Percentiles rank a stretch among this genome's conserved stretches.
Evolutionary conservation across 345 rosid species (phyloP).

Genomic region (Citrus sp.): DNA sequence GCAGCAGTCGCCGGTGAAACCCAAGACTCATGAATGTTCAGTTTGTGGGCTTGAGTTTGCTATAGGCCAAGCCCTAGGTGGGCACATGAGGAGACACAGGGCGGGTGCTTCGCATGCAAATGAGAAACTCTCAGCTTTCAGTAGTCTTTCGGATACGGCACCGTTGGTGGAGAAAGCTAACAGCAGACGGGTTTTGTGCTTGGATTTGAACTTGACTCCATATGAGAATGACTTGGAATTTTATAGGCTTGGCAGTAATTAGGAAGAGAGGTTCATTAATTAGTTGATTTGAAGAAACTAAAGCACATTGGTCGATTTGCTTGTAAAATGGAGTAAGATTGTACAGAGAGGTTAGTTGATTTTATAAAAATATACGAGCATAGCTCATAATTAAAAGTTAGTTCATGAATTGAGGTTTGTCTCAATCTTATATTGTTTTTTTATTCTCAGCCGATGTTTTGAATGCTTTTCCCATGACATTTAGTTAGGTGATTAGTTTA

Average conservation of each 20-base stretch:
- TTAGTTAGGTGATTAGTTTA: too few species aligned
- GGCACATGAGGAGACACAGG: slow-evolving; percentile 74
- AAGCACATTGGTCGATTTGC: background rate
- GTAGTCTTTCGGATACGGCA: background rate
- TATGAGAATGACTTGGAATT: slow-evolving; percentile 57
- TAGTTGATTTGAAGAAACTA: slow-evolving; percentile 22
- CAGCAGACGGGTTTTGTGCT: slow-evolving; percentile 40
- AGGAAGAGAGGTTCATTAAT: slow-evolving; percentile 18
- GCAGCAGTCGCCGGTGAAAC: slow-evolving; percentile 29
- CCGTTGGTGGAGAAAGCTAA: slow-evolving; percentile 44
- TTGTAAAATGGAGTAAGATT: background rate
- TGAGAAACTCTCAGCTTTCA: background rate
- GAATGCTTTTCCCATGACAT: background rate
- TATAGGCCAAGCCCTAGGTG: slow-evolving; percentile 67
- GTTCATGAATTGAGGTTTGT: too few species aligned
- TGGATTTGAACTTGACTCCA: slow-evolving; percentile 74
- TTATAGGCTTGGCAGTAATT: slow-evolving; percentile 27
- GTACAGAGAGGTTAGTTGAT: too few species aligned
- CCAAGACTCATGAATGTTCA: slow-evolving; percentile 79
- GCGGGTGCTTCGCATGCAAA: slow-evolving; percentile 13
- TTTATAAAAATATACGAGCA: too few species aligned
- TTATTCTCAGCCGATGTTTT: background rate
- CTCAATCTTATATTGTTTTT: too few species aligned
- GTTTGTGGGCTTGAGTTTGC: slow-evolving; percentile 85
- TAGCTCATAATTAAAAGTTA: too few species aligned